A percentile compares a stretch with the other conserved stretches of the same genome.
Evolutionary conservation across 2,329 filamentous ascomycete genomes (phyloP).

Genomic region (Penicillium sp.): DNA sequence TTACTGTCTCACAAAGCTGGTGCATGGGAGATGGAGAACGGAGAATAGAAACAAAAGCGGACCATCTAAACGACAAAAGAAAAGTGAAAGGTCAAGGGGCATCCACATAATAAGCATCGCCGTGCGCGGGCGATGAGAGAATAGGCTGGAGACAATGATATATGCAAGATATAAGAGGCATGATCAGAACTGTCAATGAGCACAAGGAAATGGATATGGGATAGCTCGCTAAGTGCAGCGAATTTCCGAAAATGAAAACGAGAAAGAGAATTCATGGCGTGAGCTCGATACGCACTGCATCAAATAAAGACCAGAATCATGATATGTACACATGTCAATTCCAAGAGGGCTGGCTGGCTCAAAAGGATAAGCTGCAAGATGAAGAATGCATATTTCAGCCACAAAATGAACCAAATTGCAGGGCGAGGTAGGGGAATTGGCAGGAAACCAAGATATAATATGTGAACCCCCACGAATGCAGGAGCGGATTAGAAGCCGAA

Average conservation of each 20-base stretch:
- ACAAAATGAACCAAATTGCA: constrained; percentile 1
- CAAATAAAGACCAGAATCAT: constrained; percentile 13
- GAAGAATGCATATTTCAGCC: constrained; percentile 4
- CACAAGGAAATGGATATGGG: constrained; percentile 10
- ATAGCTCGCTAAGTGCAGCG: constrained; percentile 15
- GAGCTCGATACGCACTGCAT: constrained; percentile 14
- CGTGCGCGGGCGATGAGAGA: constrained; percentile 14
- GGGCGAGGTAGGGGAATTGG: constrained; percentile 9
- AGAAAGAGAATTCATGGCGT: constrained; percentile 11
- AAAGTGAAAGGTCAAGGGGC: constrained; percentile 10
- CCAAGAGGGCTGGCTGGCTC: constrained; percentile 7
- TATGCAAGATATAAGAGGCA: constrained; percentile 9
- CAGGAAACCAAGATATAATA: constrained; percentile 29
- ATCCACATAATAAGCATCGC: constrained; percentile 15
- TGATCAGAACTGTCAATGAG: constrained; percentile 6
- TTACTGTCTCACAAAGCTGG: background rate
- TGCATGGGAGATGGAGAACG: background rate
- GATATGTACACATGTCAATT: constrained; percentile 26
- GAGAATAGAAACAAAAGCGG: background rate
- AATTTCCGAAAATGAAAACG: constrained; percentile 9
- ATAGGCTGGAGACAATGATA: constrained; percentile 6
- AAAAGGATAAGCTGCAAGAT: constrained; percentile 20
- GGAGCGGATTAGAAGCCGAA: constrained; percentile 59
- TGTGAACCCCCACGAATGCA: constrained; percentile 13
- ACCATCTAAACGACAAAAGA: constrained; percentile 10